phyloP scores from a whole-genome alignment of 192 early-diverging fungal genomes.

The Coemansia sp. region DNA sequence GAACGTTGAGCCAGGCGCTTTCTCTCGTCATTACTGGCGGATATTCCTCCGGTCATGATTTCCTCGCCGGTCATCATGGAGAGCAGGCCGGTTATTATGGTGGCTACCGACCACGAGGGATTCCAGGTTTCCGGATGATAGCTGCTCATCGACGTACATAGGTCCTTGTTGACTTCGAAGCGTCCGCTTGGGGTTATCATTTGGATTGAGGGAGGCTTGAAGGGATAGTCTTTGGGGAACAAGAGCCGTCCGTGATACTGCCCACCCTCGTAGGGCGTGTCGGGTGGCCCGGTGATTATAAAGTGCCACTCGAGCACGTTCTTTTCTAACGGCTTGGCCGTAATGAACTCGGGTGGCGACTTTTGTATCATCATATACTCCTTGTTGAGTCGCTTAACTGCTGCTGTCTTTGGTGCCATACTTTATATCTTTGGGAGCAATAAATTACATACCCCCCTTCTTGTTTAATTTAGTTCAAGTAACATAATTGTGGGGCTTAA shows the following conservation, averaged over 20 bases:
- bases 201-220: constrained; percentile 80
- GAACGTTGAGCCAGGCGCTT: constrained; percentile 60
- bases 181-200: constrained; percentile 82
- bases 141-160: constrained; percentile 90
- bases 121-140: constrained; percentile 96
- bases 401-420: constrained; percentile 74
- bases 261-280: constrained; percentile 81
- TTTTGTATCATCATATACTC: constrained; percentile 72
- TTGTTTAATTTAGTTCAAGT: neutral
- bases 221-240: constrained; percentile 94
- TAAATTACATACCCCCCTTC: too few relatives aligned
- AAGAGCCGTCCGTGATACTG: constrained; percentile 89
- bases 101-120: constrained; percentile 95
- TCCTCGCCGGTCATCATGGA: constrained; percentile 88
- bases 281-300: constrained; percentile 83
- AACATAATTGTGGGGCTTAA: constrained; percentile 1
- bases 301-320: constrained; percentile 99
- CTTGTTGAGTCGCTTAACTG: constrained; percentile 71
- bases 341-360: constrained; percentile 84
- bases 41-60: constrained; percentile 76
- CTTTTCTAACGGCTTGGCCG: constrained; percentile 87
- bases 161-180: constrained; percentile 91
- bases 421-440: too few relatives aligned
- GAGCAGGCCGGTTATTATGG: constrained; percentile 82
- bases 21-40: constrained; percentile 67